Evolutionary conservation across 148 eudicot species (phyloP).

Genomic region (Talinum fruticosum): DNA sequence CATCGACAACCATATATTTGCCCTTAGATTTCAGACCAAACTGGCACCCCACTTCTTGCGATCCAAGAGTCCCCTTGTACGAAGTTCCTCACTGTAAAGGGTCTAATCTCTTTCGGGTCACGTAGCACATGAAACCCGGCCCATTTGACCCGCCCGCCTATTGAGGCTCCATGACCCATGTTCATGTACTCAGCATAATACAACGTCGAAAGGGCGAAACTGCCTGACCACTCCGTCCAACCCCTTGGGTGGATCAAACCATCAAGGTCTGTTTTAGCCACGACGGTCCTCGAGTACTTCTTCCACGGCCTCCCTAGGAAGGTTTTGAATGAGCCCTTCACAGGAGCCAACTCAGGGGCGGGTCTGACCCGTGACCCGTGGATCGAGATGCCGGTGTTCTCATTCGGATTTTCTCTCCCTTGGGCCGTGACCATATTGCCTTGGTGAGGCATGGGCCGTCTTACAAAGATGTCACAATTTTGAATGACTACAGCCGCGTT

Average conservation of each 20-base stretch:
- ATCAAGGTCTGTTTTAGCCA: slow-evolving; percentile 51
- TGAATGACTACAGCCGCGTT: slow-evolving; percentile 55
- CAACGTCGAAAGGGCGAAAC: slow-evolving; percentile 52
- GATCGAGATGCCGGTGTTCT: slow-evolving; percentile 61
- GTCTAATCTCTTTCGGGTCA: slow-evolving; percentile 27
- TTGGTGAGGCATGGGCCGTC: slow-evolving; percentile 50
- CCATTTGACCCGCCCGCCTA: slow-evolving; percentile 42
- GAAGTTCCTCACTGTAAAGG: slow-evolving; percentile 39
- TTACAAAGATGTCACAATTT: slow-evolving; percentile 60
- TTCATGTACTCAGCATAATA: slow-evolving; percentile 71
- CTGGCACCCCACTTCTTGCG: slow-evolving; percentile 38
- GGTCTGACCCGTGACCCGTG: slow-evolving; percentile 42
- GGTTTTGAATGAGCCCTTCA: slow-evolving; percentile 31
- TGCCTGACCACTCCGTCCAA: slow-evolving; percentile 62
- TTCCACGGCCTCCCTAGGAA: slow-evolving; percentile 77
- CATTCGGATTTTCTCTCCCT: slow-evolving; percentile 40
- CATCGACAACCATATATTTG: neutral
- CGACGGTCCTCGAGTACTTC: slow-evolving; percentile 54
- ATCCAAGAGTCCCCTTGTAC: slow-evolving; percentile 47
- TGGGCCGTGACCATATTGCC: slow-evolving; percentile 65
- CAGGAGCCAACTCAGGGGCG: slow-evolving; percentile 31
- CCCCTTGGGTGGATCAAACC: slow-evolving; percentile 63
- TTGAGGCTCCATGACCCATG: slow-evolving; percentile 45
- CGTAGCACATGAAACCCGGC: slow-evolving; percentile 43
- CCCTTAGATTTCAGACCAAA: slow-evolving; percentile 27